Base-by-base conservation (phyloP, 306 rosid genomes). In the Luffa aegyptiaca region DNA sequence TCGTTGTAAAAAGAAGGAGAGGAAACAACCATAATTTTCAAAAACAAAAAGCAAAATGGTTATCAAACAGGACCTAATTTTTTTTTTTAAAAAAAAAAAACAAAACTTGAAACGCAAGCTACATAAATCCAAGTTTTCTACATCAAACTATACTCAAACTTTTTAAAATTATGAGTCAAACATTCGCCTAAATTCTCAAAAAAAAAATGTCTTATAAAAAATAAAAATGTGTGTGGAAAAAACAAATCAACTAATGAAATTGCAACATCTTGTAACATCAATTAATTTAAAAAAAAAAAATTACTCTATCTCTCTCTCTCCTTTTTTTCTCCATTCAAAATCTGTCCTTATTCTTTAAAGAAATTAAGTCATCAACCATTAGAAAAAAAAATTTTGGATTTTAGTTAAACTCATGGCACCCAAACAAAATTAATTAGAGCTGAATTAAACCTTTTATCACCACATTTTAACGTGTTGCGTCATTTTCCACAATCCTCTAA, bases 401-500 rank as follows among this genome's bases (percentile, higher is more conserved):
- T 66, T 6, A 66, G 35, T 1, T 1, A 53, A 53, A 18, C 33
- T 62, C 68, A 62, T 33, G 69, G 69, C 1, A 0, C 39, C 11
- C 37, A 21, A 61, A 10, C 12, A 64, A 59, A 3, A 1, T 64
- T 64, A 2, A 14, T 64, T 63, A 63, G 8, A 37, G 10, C 33
- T 68, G 33, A 41, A 37, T 18, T 68, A 36, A 64, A 8, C 52
- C 18, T 68, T 68, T 41, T 16, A 39, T 8, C 2, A n/a, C 52
- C 52, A 42, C 53, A 69, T 69, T 69, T 69, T 44, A 14, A 42
- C 13, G 26, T 45, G 33, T 20, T 68, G 51, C 75, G 48, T 69
- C 75, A 69, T n/a, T 44, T 69, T 18, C 75, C 75, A 69, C 53
- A n/a, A 69, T 69, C 36, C 52, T n/a, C 26, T 69, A 69, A 69